Conservation (phyloP, 441 rosid genomes). For the Metrosideros polymorpha region DNA sequence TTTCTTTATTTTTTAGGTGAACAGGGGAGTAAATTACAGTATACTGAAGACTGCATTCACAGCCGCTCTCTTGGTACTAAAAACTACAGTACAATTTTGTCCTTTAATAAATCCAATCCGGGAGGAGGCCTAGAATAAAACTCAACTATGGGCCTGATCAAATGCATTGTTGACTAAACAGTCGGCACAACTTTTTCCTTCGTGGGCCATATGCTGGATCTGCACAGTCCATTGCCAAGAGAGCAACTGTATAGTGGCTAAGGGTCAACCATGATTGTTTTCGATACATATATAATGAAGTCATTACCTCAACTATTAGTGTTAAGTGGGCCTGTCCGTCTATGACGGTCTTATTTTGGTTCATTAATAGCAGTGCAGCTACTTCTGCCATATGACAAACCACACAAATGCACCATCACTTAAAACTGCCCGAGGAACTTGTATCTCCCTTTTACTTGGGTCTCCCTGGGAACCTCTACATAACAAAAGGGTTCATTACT, state of each 20-base stretch:
- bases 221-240: not conserved
- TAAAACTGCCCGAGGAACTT: not conserved
- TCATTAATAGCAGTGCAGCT: not conserved
- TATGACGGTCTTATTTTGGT: not conserved
- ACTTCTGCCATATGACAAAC: not conserved
- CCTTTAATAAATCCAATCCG: not conserved
- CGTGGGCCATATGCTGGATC: not conserved
- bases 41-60: accelerated
- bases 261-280: not conserved
- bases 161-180: not conserved
- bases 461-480: not conserved
- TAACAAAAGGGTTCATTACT: not conserved
- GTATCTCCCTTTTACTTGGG: not conserved
- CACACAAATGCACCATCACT: not conserved
- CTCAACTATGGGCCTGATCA: not conserved
- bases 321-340: not conserved
- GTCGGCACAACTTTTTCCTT: not conserved
- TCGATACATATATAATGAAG: not conserved
- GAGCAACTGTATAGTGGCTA: not conserved
- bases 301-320: not conserved
- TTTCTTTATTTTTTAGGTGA: not conserved
- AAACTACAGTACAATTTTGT: not conserved
- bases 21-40: accelerated
- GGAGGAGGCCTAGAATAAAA: not conserved
- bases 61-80: accelerated